Evolutionary conservation across 495 filamentous ascomycete species (phyloP).

Genomic region (Hyaloscypha finlandica): DNA sequence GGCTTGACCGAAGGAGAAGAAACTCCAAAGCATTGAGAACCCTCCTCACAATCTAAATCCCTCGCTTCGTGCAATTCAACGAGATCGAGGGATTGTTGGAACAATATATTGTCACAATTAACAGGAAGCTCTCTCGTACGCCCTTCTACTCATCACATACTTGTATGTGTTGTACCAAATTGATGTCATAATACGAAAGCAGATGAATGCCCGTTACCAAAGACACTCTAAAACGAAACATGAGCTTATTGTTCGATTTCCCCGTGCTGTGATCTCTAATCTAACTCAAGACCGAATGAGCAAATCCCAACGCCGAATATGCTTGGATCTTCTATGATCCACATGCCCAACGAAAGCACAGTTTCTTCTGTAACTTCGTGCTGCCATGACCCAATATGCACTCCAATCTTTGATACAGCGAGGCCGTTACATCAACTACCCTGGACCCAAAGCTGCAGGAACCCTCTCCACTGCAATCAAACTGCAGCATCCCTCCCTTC

Average conservation of each 20-base stretch:
- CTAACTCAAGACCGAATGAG: background rate
- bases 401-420: background rate
- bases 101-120: too few species aligned
- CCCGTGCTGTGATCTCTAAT: background rate
- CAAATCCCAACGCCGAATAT: background rate
- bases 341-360: background rate
- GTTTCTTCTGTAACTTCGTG: background rate
- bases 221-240: too few species aligned
- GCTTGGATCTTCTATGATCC: background rate
- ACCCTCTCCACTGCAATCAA: background rate
- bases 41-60: too few species aligned
- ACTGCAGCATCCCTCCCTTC: background rate
- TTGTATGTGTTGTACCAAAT: too few species aligned
- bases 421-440: background rate
- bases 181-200: too few species aligned
- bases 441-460: background rate
- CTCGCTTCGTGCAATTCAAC: too few species aligned
- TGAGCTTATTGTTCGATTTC: background rate
- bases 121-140: too few species aligned
- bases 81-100: too few species aligned
- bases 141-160: too few species aligned
- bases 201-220: too few species aligned
- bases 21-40: too few species aligned
- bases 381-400: background rate
- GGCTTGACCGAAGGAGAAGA: too few species aligned